These are phyloP conservation scores for Cyberlindnera sargentensis DNA, from an alignment of 805 yeast genomes.

Conservation along the genomic window DNA sequence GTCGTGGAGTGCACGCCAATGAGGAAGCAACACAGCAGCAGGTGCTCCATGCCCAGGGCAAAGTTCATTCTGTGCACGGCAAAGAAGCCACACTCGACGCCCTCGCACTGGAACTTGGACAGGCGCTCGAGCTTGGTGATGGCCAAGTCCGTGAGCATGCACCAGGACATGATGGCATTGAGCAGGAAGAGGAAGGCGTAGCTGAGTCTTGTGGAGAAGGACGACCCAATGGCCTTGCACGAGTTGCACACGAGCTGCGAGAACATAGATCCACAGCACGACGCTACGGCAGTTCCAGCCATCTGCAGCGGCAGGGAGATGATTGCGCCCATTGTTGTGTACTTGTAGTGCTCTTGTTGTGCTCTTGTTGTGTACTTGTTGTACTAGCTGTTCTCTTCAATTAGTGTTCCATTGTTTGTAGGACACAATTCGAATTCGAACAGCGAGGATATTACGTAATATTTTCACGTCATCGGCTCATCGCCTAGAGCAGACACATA, in stretches of 20 bases:
- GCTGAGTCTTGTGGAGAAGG: slow-evolving; percentile 75
- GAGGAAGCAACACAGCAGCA: slow-evolving; percentile 58
- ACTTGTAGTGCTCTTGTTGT: not conserved
- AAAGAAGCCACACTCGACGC: slow-evolving; percentile 84
- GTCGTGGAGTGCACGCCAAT: slow-evolving; percentile 70
- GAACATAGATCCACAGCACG: slow-evolving; percentile 77
- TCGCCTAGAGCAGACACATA: too few species aligned
- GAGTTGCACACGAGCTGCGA: slow-evolving; percentile 57
- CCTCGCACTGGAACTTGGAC: slow-evolving; percentile 68
- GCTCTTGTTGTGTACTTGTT: not conserved
- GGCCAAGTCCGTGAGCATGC: slow-evolving; percentile 79
- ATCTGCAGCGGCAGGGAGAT: slow-evolving; percentile 65
- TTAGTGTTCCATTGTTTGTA: too few species aligned
- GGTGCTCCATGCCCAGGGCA: slow-evolving; percentile 76
- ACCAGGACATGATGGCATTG: slow-evolving; percentile 85
- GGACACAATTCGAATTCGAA: too few species aligned
- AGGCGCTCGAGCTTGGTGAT: slow-evolving; percentile 65
- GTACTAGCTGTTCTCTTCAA: not conserved
- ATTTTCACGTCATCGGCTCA: too few species aligned
- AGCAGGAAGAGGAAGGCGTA: slow-evolving; percentile 75
- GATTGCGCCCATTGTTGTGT: slow-evolving; percentile 18
- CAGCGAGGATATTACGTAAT: too few species aligned
- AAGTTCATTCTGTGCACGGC: slow-evolving; percentile 91
- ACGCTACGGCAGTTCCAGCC: slow-evolving; percentile 56
- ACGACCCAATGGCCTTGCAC: slow-evolving; percentile 48